phyloP scores from a whole-genome alignment of 2,329 filamentous ascomycete species.

The Neocatenulostroma microsporum region DNA sequence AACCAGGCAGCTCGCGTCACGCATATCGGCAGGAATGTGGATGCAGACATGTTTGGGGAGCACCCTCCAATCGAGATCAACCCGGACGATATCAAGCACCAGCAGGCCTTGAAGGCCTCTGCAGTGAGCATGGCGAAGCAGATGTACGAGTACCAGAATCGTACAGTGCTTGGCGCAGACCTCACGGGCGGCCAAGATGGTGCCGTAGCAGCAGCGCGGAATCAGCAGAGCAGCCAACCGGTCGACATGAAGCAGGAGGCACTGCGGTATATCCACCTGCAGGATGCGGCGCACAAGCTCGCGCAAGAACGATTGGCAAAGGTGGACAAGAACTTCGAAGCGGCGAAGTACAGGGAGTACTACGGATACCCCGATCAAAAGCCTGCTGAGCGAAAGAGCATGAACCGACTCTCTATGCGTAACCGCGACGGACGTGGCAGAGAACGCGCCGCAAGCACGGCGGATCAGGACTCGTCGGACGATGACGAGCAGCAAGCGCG shows the following conservation, averaged over 20 bases:
- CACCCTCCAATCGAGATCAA: constrained; percentile 64
- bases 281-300: constrained; percentile 79
- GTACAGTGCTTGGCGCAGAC: constrained; percentile 15
- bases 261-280: constrained; percentile 54
- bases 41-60: constrained; percentile 70
- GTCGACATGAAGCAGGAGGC: constrained; percentile 48
- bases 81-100: constrained; percentile 62
- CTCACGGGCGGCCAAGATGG: constrained; percentile 13
- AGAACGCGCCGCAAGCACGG: constrained; percentile 40
- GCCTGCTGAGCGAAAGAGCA: constrained; percentile 7
- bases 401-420: constrained; percentile 43
- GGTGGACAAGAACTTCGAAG: constrained; percentile 61
- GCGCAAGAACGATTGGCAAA: constrained; percentile 76
- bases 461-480: constrained; percentile 39
- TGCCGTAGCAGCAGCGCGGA: constrained; percentile 21
- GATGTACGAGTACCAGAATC: constrained; percentile 64
- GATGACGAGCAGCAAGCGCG: constrained; percentile 62
- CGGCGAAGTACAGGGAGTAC: constrained; percentile 63
- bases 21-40: constrained; percentile 59
- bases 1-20: constrained; percentile 56
- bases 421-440: too few species aligned
- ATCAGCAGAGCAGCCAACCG: constrained; percentile 16
- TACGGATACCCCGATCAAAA: constrained; percentile 61
- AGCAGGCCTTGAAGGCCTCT: constrained; percentile 69
- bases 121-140: constrained; percentile 83